phyloP scores from a whole-genome alignment of 2,329 filamentous ascomycete species.

The Pleoardoris graminearum region DNA sequence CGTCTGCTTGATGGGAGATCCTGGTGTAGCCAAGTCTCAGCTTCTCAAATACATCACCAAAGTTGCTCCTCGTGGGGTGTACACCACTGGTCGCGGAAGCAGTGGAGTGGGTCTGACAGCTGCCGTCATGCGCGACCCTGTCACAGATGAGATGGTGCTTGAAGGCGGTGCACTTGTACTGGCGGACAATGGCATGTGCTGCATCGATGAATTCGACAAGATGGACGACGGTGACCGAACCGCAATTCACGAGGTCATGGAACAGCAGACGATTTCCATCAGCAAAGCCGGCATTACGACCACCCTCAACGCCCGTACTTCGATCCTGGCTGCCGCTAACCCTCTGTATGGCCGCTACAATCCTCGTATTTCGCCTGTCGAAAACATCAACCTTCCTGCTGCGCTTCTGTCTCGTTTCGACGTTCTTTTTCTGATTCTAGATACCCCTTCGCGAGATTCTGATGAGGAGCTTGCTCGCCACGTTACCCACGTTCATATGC shows the following conservation, averaged over 20 bases:
- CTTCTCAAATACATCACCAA: conserved; percentile 98
- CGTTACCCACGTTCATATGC: conserved; percentile 96
- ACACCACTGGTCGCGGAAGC: conserved; percentile 79
- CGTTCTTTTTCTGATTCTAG: conserved; percentile 92
- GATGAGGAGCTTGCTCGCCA: conserved; percentile 95
- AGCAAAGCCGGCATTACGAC: conserved; percentile 95
- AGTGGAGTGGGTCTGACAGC: conserved; percentile 82
- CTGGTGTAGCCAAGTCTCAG: conserved; percentile 99
- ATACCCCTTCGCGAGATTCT: conserved; percentile 84
- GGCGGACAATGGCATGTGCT: conserved; percentile 83
- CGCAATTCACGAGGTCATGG: conserved; percentile 86
- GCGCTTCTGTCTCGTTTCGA: conserved; percentile 97
- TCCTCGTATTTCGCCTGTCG: conserved; percentile 92
- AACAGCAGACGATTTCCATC: conserved; percentile 84
- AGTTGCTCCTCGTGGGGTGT: conserved; percentile 89
- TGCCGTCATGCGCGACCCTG: conserved; percentile 80
- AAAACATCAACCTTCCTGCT: conserved; percentile 99
- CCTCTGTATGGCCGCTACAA: conserved; percentile 98
- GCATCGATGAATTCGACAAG: conserved; percentile 87
- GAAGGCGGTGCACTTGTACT: conserved; percentile 79
- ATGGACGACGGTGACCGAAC: conserved; percentile 85
- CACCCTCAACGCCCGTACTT: conserved; percentile 92
- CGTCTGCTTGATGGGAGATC: conserved; percentile 98
- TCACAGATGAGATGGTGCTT: conserved; percentile 82
- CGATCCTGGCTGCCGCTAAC: conserved; percentile 94